phyloP scores from a whole-genome alignment of 139 green algal genomes.

The Auxenochlorella pyrenoidosa region DNA sequence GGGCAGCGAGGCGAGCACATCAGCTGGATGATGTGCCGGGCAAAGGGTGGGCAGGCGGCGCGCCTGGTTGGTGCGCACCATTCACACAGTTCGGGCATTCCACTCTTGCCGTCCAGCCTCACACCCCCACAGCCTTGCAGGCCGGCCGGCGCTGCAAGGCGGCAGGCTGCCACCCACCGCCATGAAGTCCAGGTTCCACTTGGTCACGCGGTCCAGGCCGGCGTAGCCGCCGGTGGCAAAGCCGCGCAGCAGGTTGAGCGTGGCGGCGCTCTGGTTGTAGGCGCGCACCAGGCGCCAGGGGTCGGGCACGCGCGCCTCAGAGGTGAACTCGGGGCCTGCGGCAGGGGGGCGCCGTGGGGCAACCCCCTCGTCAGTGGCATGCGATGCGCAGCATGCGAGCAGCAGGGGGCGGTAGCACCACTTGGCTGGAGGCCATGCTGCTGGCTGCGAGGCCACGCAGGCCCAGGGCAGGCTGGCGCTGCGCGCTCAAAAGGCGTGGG shows the following conservation, averaged over 20 bases:
- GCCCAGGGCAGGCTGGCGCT: too few relatives aligned
- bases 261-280: conserved; percentile 98
- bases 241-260: conserved; percentile 97
- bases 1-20: too few relatives aligned
- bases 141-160: too few relatives aligned
- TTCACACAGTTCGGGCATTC: too few relatives aligned
- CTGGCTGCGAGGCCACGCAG: too few relatives aligned
- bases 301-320: conserved; percentile 89
- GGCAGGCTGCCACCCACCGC: neutral
- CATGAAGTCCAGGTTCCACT: conserved; percentile 99
- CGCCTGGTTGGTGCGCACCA: too few relatives aligned
- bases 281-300: conserved; percentile 80
- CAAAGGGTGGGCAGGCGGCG: too few relatives aligned
- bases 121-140: too few relatives aligned
- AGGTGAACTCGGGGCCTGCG: conserved; percentile 80
- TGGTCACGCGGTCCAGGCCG: conserved; percentile 85
- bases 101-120: neutral
- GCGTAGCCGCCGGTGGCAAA: conserved; percentile 98
- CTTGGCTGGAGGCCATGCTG: too few relatives aligned
- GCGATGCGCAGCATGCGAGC: neutral
- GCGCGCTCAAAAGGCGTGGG: too few relatives aligned
- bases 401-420: too few relatives aligned
- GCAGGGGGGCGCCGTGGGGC: neutral
- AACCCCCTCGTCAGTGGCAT: neutral
- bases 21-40: too few relatives aligned